Evolutionary conservation across 2,329 filamentous ascomycete genomes (phyloP).

Genomic region (Stagonosporopsis tanaceti): DNA sequence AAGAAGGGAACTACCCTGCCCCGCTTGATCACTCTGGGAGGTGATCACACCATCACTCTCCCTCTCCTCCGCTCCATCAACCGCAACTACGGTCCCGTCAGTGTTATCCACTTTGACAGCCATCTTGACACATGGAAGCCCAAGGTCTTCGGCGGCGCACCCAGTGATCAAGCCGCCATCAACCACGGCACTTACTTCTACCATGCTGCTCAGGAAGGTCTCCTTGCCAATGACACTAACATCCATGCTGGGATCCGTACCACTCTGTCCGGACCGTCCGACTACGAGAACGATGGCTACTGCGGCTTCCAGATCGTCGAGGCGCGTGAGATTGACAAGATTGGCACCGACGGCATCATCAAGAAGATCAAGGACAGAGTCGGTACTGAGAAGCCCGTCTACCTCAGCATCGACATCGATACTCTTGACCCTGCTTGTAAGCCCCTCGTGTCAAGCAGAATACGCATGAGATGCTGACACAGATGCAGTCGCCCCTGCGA

Average conservation of each 20-base stretch:
- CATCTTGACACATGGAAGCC: conserved; percentile 75
- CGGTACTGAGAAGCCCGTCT: conserved; percentile 77
- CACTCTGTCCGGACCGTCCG: conserved; percentile 77
- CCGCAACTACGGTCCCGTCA: conserved; percentile 73
- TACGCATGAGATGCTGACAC: conserved; percentile 8
- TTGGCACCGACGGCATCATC: conserved; percentile 77
- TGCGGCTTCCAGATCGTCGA: conserved; percentile 85
- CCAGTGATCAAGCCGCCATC: conserved; percentile 76
- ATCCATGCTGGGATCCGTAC: conserved; percentile 90
- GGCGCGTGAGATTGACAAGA: conserved; percentile 73
- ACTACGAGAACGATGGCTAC: conserved; percentile 87
- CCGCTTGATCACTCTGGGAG: conserved; percentile 77
- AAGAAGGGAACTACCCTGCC: conserved; percentile 79
- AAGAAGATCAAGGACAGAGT: conserved; percentile 78
- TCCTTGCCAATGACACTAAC: conserved; percentile 82
- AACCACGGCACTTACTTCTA: conserved; percentile 93
- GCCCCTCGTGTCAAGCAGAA: conserved; percentile 29
- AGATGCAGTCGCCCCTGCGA: conserved; percentile 69
- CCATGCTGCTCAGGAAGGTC: conserved; percentile 78
- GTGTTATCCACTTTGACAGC: conserved; percentile 69
- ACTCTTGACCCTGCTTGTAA: conserved; percentile 82
- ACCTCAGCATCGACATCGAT: conserved; percentile 86
- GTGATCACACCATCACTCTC: conserved; percentile 69
- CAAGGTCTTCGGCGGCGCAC: conserved; percentile 85
- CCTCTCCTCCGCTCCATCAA: conserved; percentile 65